Evolutionary conservation across 768 basidiomycete genomes (phyloP), one percentile per base, ranked within the genome.

Genomic region (Mycena vulgaris): DNA sequence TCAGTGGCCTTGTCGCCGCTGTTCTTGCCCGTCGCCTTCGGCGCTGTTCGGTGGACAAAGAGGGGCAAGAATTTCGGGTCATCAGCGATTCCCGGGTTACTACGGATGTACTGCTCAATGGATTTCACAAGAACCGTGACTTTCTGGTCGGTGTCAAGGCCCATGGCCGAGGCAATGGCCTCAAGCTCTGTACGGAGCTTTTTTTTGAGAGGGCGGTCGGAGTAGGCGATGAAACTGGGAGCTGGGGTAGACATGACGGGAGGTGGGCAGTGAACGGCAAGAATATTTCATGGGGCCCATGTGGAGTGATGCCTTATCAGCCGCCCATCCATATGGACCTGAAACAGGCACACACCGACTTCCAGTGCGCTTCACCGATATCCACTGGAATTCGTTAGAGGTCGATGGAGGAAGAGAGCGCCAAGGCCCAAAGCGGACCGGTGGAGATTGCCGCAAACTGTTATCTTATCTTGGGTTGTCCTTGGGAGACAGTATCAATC

Each of bases 361-460:
- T n/a, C n/a, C n/a, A n/a, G n/a, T n/a, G n/a, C n/a, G n/a, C n/a
- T 42, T 27, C 57, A 42, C 23, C 27, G 31, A 33, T 7, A 30
- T 30, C 49, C 40, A 53, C 9, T 63, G 61, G 51, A 49, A 17
- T n/a, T 10, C n/a, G 23, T 25, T 51, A 37, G 40, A n/a, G 30
- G 21, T 27, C 25, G 48, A 42, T 59, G 42, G 27, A 65, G 17
- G 48, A 30, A 37, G 21, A n/a, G 52, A 25, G 11, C 51, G 30
- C 30, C 30, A 57, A 64, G 23, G 28, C 3, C 37, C n/a, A 51
- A 63, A 23, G 37, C 21, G 48, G 49, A 65, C 57, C 35, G 39
- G 47, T 59, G 65, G 55, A 65, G 56, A 64, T 63, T 57, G 39
- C 35, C n/a, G 55, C 8, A 21, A 49, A 48, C 17, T 31, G 48